phyloP scores from a whole-genome alignment of 2,329 filamentous ascomycete species.

The Colletotrichum echinochloae region DNA sequence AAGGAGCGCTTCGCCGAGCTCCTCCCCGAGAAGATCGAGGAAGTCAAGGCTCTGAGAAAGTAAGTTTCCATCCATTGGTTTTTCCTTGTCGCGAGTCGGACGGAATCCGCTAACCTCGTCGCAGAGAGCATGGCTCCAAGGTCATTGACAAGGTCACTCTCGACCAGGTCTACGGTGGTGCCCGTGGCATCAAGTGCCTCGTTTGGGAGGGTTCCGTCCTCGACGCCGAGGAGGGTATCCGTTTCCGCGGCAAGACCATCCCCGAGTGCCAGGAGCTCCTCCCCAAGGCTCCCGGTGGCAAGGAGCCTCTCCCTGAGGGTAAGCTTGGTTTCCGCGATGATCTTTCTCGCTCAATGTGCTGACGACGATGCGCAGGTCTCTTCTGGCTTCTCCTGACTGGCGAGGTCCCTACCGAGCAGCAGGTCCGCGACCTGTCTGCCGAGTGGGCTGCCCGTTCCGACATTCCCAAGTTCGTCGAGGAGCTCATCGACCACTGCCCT shows the following conservation, averaged over 20 bases:
- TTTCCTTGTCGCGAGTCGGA: conserved; percentile 29
- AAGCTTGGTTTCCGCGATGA: conserved; percentile 41
- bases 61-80: conserved; percentile 60
- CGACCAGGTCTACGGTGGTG: conserved; percentile 99
- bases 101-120: conserved; percentile 41
- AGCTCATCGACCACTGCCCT: conserved; percentile 99
- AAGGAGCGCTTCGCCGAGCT: conserved; percentile 99
- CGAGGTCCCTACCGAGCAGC: conserved; percentile 97
- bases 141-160: conserved; percentile 98
- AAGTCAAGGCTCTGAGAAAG: conserved; percentile 99
- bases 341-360: neutral
- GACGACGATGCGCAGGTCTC: conserved; percentile 70
- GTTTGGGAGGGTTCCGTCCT: conserved; percentile 99
- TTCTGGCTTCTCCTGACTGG: conserved; percentile 99
- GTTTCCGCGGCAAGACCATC: conserved; percentile 99
- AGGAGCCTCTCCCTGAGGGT: conserved; percentile 97
- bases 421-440: conserved; percentile 96
- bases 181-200: conserved; percentile 97
- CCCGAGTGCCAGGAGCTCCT: conserved; percentile 98
- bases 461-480: conserved; percentile 97
- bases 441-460: conserved; percentile 99
- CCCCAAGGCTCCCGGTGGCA: conserved; percentile 95
- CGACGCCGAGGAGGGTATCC: conserved; percentile 98
- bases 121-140: conserved; percentile 92
- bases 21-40: conserved; percentile 95